These are phyloP conservation scores for Taphrina deformans DNA, from an alignment of 1,139 yeast species.

Conservation along the genomic window DNA sequence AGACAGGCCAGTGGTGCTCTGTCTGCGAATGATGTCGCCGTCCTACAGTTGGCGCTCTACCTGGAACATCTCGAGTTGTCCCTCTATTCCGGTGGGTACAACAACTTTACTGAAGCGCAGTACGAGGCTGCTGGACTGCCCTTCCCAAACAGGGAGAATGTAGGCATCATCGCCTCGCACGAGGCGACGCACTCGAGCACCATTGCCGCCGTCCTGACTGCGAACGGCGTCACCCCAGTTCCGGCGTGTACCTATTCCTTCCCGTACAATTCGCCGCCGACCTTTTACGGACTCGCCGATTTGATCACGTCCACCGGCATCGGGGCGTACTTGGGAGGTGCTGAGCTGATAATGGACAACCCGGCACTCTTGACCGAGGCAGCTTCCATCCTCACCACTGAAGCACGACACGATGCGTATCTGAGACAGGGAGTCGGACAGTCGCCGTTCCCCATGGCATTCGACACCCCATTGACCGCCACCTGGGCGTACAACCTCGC, in stretches of 20 bases:
- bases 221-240: conserved; percentile 35
- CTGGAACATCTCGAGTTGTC: conserved; percentile 38
- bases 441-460: conserved; percentile 31
- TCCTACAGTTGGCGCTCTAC: conserved; percentile 39
- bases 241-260: conserved; percentile 37
- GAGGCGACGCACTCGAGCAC: conserved; percentile 22
- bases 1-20: conserved; percentile 8
- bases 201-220: neutral
- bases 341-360: conserved; percentile 14
- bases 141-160: conserved; percentile 34
- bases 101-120: conserved; percentile 32
- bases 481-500: conserved; percentile 27
- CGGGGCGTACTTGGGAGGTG: conserved; percentile 37
- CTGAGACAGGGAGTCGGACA: conserved; percentile 30
- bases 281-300: conserved; percentile 36
- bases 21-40: conserved; percentile 35
- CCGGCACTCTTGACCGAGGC: conserved; percentile 31
- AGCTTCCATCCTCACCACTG: conserved; percentile 36
- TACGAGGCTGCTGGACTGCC: conserved; percentile 36
- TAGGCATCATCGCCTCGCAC: conserved; percentile 34
- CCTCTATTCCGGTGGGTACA: conserved; percentile 37
- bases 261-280: conserved; percentile 31
- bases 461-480: conserved; percentile 26
- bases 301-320: conserved; percentile 27
- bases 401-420: conserved; percentile 37